A percentile compares a stretch with the other conserved stretches of the same genome.
Evolutionary conservation across 148 eudicot genomes (phyloP).

Genomic region (Talinum fruticosum): DNA sequence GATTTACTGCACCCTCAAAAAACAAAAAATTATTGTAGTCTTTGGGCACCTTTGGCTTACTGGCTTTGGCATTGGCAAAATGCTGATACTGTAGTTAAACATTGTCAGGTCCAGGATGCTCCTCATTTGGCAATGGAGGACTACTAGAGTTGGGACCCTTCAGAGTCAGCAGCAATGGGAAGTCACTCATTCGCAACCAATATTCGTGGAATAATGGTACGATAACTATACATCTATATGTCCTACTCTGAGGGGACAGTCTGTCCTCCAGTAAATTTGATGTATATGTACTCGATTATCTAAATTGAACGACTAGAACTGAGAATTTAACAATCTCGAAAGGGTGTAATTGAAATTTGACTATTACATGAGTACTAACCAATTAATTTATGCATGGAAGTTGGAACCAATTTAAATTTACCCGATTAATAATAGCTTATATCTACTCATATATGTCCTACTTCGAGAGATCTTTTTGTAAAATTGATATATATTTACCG

Average conservation of each 20-base stretch:
- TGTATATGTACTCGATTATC: not conserved
- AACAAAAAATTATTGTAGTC: no score
- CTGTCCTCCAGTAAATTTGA: not conserved
- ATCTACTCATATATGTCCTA: not conserved
- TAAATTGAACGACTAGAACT: not conserved
- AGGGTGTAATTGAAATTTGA: no score
- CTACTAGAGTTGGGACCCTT: constrained; percentile 47
- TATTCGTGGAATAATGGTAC: constrained; percentile 48
- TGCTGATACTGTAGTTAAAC: not conserved
- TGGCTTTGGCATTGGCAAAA: constrained; percentile 6
- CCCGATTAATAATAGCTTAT: no score
- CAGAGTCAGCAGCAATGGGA: constrained; percentile 39
- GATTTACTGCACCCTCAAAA: no score
- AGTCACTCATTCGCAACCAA: constrained; percentile 27
- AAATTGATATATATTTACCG: not conserved
- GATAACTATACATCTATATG: no score
- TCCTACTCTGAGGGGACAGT: not conserved
- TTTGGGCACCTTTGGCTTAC: not conserved
- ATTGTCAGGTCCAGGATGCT: constrained; percentile 50
- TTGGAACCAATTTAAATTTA: no score
- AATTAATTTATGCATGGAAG: no score
- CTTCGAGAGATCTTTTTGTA: not conserved
- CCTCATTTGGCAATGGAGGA: constrained; percentile 48
- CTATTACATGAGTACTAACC: no score
- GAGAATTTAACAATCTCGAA: no score